Base-by-base conservation (phyloP, 1,284 basidiomycete genomes). In the Fomitiporia mediterranea region DNA sequence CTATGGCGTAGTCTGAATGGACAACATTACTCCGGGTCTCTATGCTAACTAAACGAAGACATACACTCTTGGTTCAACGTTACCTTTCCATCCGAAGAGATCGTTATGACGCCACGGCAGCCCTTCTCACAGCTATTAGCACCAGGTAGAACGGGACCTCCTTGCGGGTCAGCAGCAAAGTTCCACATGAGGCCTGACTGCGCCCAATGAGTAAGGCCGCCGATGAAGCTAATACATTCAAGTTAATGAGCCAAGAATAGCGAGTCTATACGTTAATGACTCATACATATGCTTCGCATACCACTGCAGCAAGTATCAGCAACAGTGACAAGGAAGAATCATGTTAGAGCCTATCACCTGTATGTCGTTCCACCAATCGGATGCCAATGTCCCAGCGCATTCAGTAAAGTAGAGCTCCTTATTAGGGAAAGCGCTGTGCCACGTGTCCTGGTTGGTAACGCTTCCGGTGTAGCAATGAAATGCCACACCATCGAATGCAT, bases 101-200 rank as follows among this genome's bases (percentile, higher is more conserved):
- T 73, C 13, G 80, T 80, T 1, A 80, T 83, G 5, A 89, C 74
- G 7, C 78, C 78, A 11, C 86, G 76, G 66, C 86, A 89, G 3
- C 83, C 81, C 13, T 76, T 76, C 5, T 72, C 72, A 59, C 85
- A 88, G 61, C 83, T 86, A 47, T 73, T 71, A 2, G 82, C 79
- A 0, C 85, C 83, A 0, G 86, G 84, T 2, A 86, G 72, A 62
- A 78, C 78, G 0, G 86, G 86, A 23, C 80, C 69, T 0, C 87
- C 85, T 28, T 69, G 76, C 0, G 78, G 72, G 55, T 87, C 81
- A 7, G 86, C 72, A 2, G 82, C 86, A 50, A 88, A 69, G 62
- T 85, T 86, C 86, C 86, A 89, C 82, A 86, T 85, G n/a, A 86
- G 68, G 0, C 72, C 85, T 34, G 73, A 68, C 52, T 74, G 74